Evolutionary conservation across 2,329 filamentous ascomycete genomes (phyloP).

Genomic region (Plenodomus tracheiphilus): DNA sequence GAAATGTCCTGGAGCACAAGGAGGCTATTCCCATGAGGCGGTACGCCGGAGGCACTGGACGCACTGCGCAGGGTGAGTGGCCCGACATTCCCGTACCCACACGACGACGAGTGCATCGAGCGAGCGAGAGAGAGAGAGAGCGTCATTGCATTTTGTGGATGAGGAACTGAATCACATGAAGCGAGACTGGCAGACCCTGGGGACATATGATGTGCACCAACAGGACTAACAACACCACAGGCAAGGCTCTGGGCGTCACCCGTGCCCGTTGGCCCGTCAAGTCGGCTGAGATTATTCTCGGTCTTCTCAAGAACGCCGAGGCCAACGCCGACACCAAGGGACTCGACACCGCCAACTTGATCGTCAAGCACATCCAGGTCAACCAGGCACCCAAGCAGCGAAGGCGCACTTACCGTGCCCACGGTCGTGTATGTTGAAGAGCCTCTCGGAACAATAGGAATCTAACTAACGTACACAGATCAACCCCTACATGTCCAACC

Average conservation of each 20-base stretch:
- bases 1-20: slow-evolving; percentile 96
- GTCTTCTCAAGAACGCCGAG: slow-evolving; percentile 69
- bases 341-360: slow-evolving; percentile 84
- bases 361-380: slow-evolving; percentile 99
- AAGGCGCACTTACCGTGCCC: slow-evolving; percentile 98
- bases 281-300: slow-evolving; percentile 97
- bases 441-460: not conserved
- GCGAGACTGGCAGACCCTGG: slow-evolving; percentile 1
- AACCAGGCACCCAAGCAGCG: slow-evolving; percentile 99
- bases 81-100: not conserved
- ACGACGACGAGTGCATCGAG: not conserved
- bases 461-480: slow-evolving; percentile 63
- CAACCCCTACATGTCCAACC: slow-evolving; percentile 99
- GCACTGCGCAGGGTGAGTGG: slow-evolving; percentile 93
- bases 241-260: slow-evolving; percentile 98
- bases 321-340: slow-evolving; percentile 53
- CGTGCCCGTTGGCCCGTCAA: slow-evolving; percentile 99
- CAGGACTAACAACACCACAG: slow-evolving; percentile 54
- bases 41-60: slow-evolving; percentile 94
- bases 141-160: not conserved
- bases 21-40: slow-evolving; percentile 98
- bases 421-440: slow-evolving; percentile 86
- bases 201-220: slow-evolving; percentile 7
- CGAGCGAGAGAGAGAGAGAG: not conserved
- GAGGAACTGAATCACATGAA: not conserved